Percentiles rank a stretch among this genome's conserved stretches.
Evolutionary conservation across 257 asterid genomes (phyloP).

Genomic region (Solanum appendiculatum): DNA sequence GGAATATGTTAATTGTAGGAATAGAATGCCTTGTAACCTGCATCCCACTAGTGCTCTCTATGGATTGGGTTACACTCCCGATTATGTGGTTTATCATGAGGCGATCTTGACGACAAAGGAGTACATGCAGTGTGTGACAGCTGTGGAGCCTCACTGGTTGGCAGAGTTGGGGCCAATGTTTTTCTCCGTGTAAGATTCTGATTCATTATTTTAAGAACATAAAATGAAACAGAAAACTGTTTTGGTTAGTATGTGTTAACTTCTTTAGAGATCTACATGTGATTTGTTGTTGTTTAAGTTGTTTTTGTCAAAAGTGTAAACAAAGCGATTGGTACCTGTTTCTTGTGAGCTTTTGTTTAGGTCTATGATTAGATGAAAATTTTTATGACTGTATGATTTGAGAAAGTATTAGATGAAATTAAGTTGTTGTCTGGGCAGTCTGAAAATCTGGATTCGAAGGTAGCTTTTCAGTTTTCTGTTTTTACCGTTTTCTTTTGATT

Average conservation of each 20-base stretch:
- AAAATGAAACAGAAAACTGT: conserved; percentile 30
- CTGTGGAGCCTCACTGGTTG: conserved; percentile 94
- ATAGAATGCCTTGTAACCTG: conserved; percentile 85
- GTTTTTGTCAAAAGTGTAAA: not conserved
- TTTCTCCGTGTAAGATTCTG: conserved; percentile 81
- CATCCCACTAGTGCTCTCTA: conserved; percentile 85
- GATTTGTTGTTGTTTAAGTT: not conserved
- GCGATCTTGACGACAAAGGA: conserved; percentile 70
- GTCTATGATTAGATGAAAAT: not conserved
- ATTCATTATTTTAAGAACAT: conserved; percentile 64
- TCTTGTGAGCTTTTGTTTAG: not conserved
- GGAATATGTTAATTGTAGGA: conserved; percentile 77
- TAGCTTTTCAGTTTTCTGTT: not conserved
- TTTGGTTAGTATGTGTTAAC: not conserved
- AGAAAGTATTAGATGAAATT: not conserved
- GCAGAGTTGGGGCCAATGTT: conserved; percentile 96
- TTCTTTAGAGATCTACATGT: not conserved
- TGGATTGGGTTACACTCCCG: conserved; percentile 82
- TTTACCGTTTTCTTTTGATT: not conserved
- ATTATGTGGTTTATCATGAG: conserved; percentile 81
- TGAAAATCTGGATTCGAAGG: not conserved
- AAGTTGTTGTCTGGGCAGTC: not conserved
- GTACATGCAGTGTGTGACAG: conserved; percentile 86
- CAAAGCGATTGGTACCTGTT: not conserved
- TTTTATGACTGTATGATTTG: not conserved